Base-by-base conservation (phyloP, 2,329 filamentous ascomycete species). In the Penicillium italicum region DNA sequence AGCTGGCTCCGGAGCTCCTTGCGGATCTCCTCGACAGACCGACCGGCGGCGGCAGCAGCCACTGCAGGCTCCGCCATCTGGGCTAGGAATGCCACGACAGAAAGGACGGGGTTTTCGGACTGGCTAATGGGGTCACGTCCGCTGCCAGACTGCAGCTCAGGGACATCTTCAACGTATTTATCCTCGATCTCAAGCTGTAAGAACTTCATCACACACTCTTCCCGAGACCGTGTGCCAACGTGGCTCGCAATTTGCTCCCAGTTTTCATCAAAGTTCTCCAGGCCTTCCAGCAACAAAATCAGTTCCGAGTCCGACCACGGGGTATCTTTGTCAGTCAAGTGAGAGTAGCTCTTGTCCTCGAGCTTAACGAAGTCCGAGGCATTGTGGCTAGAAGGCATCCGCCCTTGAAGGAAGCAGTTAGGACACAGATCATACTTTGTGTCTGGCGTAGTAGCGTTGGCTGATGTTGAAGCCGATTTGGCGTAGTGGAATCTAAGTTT, bases 171-270 rank as follows among this genome's bases (percentile, higher is more conserved):
- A 10, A 97, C 80, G 69, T 97, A 99, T 72, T 96, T 95, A 77
- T 97, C 93, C 73, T 97, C 94, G 59, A 99, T 99, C 64, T 97
- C 93, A 34, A 99, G 81, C 70, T 97, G 91, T 61, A 99, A 75
- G 78, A 99, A 99, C 72, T 97, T 94, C 66, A 97, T 82, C 16
- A 97, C 93, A 72, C 94, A 99, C 76, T 99, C 93, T 73, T 99
- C 95, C 50, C 91, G 84, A 1, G 91, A 96, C 57, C 93, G 87
- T 3, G 91, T 95, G 46, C 89, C 89, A 41, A 99, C 94, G 68
- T 97, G 90, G 60, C 93, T 91, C 1, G 95, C 87, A 62, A 99
- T 92, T 66, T 90, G 85, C 55, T 89, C 88, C 94, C 94, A 99
- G 75, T 97, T 91, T 58, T 97, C 93, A 62, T 97, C 93, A 66